Conservation (phyloP, 1,284 basidiomycete genomes). For the Ustilago lituana region DNA sequence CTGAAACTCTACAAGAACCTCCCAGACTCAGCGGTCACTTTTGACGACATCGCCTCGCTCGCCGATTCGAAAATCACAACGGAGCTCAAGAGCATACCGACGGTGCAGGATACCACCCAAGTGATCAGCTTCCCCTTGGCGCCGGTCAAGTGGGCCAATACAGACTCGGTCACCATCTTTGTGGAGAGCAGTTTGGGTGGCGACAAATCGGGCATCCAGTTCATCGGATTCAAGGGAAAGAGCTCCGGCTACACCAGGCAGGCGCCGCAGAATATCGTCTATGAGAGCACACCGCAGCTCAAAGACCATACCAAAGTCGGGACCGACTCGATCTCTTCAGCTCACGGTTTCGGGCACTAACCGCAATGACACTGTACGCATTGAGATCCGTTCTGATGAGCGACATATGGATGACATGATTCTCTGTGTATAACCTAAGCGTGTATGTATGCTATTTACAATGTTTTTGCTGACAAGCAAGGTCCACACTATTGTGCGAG, state of each 20-base stretch:
- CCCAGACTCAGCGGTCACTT: conserved; percentile 41
- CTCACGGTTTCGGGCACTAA: conserved; percentile 46
- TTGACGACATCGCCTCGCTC: conserved; percentile 39
- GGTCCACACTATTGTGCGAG: conserved; percentile 6
- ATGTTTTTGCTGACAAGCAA: neutral
- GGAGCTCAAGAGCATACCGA: conserved; percentile 51
- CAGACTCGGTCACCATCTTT: conserved; percentile 57
- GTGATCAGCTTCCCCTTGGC: conserved; percentile 59
- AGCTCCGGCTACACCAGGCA: conserved; percentile 22
- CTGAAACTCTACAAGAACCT: conserved; percentile 60
- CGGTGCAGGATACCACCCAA: conserved; percentile 35
- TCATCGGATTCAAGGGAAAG: conserved; percentile 63
- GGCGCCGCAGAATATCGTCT: conserved; percentile 59
- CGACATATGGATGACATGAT: neutral
- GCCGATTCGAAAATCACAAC: conserved; percentile 13
- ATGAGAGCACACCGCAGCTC: conserved; percentile 62
- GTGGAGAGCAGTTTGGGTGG: conserved; percentile 44
- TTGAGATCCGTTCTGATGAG: no score
- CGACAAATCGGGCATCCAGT: conserved; percentile 48
- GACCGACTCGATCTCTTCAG: conserved; percentile 20
- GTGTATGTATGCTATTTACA: conserved; percentile 20
- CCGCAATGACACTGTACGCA: no score
- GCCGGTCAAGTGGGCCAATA: conserved; percentile 60
- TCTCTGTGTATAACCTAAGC: neutral
- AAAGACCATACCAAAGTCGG: conserved; percentile 58